Percentiles rank a stretch among this genome's conserved stretches.
These are phyloP conservation scores for Harringtonia lauricola DNA, from an alignment of 2,329 filamentous ascomycete species.

Conservation along the genomic window DNA sequence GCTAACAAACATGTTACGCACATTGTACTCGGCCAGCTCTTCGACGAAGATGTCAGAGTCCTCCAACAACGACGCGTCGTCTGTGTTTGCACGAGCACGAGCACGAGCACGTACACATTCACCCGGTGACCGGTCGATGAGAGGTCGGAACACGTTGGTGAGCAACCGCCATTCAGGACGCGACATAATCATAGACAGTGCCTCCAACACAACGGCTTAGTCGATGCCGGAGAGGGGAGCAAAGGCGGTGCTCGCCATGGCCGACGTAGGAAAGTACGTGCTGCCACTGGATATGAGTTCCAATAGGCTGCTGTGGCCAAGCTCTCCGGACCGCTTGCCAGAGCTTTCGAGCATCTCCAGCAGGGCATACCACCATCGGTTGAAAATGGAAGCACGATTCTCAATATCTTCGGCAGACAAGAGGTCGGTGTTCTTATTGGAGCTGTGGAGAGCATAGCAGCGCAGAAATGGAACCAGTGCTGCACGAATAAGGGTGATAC, in stretches of 20 bases:
- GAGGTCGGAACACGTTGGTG: conserved; percentile 54
- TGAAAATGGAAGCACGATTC: conserved; percentile 64
- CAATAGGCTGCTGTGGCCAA: conserved; percentile 8
- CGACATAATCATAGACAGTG: conserved; percentile 71
- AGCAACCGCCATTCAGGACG: conserved; percentile 75
- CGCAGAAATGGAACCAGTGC: conserved; percentile 67
- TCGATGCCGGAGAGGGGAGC: conserved; percentile 75
- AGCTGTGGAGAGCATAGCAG: conserved; percentile 56
- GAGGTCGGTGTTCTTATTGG: conserved; percentile 36
- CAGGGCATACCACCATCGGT: conserved; percentile 83
- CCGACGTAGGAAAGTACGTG: conserved; percentile 11
- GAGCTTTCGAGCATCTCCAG: conserved; percentile 67
- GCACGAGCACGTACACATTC: conserved; percentile 29
- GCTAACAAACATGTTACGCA: conserved; percentile 74
- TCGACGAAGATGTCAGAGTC: conserved; percentile 35
- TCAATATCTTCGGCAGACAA: conserved; percentile 76
- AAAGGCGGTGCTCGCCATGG: conserved; percentile 32
- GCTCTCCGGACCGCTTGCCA: conserved; percentile 2
- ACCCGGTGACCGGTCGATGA: conserved; percentile 41
- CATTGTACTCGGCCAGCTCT: conserved; percentile 72
- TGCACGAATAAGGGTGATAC: conserved; percentile 62
- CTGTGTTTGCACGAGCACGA: conserved; percentile 29
- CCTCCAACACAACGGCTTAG: conserved; percentile 68
- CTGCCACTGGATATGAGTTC: conserved; percentile 2
- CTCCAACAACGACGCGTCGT: conserved; percentile 54